phyloP scores from a whole-genome alignment of 192 early-diverging fungal species.

The Coemansia sp. region DNA sequence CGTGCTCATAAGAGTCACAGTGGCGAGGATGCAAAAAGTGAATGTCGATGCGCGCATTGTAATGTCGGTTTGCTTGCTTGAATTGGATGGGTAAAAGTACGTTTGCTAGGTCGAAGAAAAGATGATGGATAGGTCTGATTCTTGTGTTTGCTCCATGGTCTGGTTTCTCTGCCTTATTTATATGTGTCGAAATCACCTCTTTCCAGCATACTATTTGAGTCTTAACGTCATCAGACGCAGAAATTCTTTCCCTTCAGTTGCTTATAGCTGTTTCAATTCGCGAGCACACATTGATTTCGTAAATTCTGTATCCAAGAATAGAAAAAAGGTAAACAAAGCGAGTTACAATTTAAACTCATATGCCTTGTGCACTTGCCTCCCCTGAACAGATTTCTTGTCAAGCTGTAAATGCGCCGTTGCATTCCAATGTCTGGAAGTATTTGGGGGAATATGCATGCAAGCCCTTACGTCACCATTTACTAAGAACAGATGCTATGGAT shows the following conservation, averaged over 20 bases:
- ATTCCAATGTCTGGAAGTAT: too few species aligned
- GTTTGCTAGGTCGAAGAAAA: neutral
- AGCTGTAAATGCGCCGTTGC: too few species aligned
- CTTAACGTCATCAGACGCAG: neutral
- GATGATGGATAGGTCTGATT: neutral
- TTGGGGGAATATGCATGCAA: too few species aligned
- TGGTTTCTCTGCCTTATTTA: neutral
- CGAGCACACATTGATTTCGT: neutral
- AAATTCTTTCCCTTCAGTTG: neutral
- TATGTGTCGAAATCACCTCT: neutral
- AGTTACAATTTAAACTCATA: too few species aligned
- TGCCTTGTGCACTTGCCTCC: too few species aligned
- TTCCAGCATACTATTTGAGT: too few species aligned
- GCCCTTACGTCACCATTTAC: too few species aligned
- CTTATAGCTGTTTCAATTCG: neutral
- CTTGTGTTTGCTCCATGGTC: neutral
- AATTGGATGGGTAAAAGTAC: neutral
- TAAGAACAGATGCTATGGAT: too few species aligned
- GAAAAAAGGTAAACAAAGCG: too few species aligned
- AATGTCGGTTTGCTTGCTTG: neutral
- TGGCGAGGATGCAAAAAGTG: neutral
- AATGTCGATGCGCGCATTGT: neutral
- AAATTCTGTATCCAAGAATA: neutral
- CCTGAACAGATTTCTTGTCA: too few species aligned
- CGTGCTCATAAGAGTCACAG: neutral